Base-by-base conservation (phyloP, 768 basidiomycete genomes). In the Leccinum subtestaceum region DNA sequence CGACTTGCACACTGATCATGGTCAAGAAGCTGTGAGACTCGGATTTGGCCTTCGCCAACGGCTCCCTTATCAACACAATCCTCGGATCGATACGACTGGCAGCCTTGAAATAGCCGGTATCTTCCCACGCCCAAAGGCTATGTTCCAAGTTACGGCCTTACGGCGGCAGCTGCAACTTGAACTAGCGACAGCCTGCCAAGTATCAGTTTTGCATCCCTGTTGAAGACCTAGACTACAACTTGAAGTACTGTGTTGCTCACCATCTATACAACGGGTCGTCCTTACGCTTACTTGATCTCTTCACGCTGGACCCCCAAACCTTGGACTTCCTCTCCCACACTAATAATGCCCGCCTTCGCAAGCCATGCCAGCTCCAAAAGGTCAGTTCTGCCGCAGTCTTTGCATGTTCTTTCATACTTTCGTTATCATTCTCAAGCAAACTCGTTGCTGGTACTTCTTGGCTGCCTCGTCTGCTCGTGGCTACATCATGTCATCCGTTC, bases 71-170 rank as follows among this genome's bases (percentile, higher is more conserved):
- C 68, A 43, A 61, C 29, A 7, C 21, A 32, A 60, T 45, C 15
- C 47, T 65, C 68, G 69, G 69, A 69, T 69, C 69, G 68, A 69
- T 70, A 55, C 68, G 66, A 66, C 13, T 17, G 11, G 5, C 43
- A 23, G 23, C 19, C 46, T 25, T 48, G 23, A 21, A 25, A 25
- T 13, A 48, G 46, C 23, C 46, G 53, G 38, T 2, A 56, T 25
- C 0, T 15, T 61, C 59, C n/a, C 65, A 67, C 51, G 2, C 23
- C 4, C 38, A 5, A 19, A 45, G 19, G 43, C 43, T 19, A 45
- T 45, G 43, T 19, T 12, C 17, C 10, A 8, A 8, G 27, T 29
- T 29, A 10, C 9, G 29, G 29, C 29, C 9, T 19, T 43, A 43
- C 40, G 43, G 17, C 40, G 43, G 17, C 40, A 34, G 32, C 12